Conservation (phyloP, 495 filamentous ascomycete species). For the Evernia prunastri region DNA sequence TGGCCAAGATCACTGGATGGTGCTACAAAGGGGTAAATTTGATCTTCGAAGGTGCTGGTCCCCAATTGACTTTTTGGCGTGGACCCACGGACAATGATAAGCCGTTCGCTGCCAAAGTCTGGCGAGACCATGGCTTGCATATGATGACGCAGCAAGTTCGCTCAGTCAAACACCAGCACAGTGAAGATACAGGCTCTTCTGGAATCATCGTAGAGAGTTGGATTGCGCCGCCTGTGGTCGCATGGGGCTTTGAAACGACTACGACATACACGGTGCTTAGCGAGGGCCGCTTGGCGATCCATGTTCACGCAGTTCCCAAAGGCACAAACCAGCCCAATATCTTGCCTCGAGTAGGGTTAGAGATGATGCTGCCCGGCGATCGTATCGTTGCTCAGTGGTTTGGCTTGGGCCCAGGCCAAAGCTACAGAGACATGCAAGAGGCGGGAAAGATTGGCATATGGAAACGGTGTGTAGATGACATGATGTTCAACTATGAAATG, state of each 20-base stretch:
- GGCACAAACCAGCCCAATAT: slow-evolving; percentile 41
- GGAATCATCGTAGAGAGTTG: slow-evolving; percentile 39
- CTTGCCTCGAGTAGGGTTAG: slow-evolving; percentile 53
- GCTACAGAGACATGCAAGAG: slow-evolving; percentile 54
- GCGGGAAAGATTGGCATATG: slow-evolving; percentile 50
- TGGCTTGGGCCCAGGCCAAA: slow-evolving; percentile 58
- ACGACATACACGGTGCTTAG: slow-evolving; percentile 43
- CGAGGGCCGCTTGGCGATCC: slow-evolving; percentile 39
- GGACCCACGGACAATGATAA: slow-evolving; percentile 61
- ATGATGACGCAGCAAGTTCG: slow-evolving; percentile 38
- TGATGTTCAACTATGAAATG: slow-evolving; percentile 54
- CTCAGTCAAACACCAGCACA: slow-evolving; percentile 37
- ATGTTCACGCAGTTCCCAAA: slow-evolving; percentile 38
- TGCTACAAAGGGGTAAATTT: slow-evolving; percentile 21
- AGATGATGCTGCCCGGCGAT: slow-evolving; percentile 36
- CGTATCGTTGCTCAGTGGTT: slow-evolving; percentile 47
- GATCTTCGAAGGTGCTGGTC: slow-evolving; percentile 22
- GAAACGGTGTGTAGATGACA: slow-evolving; percentile 35
- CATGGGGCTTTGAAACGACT: slow-evolving; percentile 48
- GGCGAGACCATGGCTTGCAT: slow-evolving; percentile 33
- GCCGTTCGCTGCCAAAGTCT: slow-evolving; percentile 37
- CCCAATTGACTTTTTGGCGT: slow-evolving; percentile 38
- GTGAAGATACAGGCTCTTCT: slow-evolving; percentile 26
- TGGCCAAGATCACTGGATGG: slow-evolving; percentile 19
- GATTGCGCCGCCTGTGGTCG: slow-evolving; percentile 50